These are phyloP conservation scores for Croton laevigatus DNA, from an alignment of 441 rosid genomes.

Conservation along the genomic window DNA sequence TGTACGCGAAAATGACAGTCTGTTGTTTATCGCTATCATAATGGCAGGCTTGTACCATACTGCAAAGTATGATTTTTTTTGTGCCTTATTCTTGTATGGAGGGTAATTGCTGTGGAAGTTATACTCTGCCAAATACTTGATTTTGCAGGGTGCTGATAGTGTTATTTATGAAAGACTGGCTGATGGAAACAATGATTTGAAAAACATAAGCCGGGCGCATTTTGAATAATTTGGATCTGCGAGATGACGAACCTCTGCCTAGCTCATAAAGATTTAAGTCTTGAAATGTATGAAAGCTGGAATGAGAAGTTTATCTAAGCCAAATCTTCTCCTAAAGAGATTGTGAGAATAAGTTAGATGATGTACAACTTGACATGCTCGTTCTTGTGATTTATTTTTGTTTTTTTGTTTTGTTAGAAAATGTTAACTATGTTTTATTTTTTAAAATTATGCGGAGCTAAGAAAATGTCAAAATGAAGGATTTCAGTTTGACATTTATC, in stretches of 20 bases:
- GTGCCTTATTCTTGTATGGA: constrained; percentile 16
- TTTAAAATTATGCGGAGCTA: background rate
- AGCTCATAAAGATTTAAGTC: constrained; percentile 79
- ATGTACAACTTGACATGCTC: constrained; percentile 45
- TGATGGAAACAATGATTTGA: constrained; percentile 59
- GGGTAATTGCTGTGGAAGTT: constrained; percentile 26
- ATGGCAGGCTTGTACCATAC: constrained; percentile 93
- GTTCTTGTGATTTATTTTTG: background rate
- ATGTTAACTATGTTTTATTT: constrained; percentile 1
- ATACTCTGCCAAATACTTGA: constrained; percentile 29
- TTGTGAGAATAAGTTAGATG: constrained; percentile 97
- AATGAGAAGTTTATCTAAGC: constrained; percentile 98
- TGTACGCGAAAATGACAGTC: constrained; percentile 99
- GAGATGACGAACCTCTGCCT: constrained; percentile 99
- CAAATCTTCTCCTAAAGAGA: constrained; percentile 91
- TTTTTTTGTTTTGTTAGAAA: background rate
- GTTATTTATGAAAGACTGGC: constrained; percentile 80
- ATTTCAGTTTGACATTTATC: background rate
- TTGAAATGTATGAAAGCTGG: constrained; percentile 87
- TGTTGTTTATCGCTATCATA: constrained; percentile 88
- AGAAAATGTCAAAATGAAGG: background rate
- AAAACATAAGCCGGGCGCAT: constrained; percentile 67
- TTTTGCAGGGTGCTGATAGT: constrained; percentile 84
- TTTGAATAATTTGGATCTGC: constrained; percentile 90
- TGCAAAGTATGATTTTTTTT: constrained; percentile 65